Percentiles rank a stretch among this genome's conserved stretches.
Evolutionary conservation across 768 basidiomycete genomes (phyloP).

Genomic region (Amanita fuliginea): DNA sequence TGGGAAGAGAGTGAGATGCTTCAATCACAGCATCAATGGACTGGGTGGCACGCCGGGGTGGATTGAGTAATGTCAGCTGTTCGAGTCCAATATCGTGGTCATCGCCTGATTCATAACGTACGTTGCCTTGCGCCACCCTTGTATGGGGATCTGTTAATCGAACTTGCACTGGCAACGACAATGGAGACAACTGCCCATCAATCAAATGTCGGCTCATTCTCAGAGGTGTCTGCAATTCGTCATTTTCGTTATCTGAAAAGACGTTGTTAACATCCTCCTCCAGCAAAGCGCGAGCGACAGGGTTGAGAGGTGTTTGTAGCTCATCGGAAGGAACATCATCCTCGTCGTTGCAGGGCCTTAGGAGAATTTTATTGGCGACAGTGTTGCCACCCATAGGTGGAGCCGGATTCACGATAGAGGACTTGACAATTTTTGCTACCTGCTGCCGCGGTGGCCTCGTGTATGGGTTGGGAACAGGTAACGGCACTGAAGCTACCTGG

Average conservation of each 20-base stretch:
- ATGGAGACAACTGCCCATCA: constrained; percentile 7
- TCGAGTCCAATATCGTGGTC: background rate
- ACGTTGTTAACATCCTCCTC: constrained; percentile 8
- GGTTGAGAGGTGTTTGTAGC: constrained; percentile 9
- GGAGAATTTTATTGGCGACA: background rate
- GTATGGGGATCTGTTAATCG: background rate
- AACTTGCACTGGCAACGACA: constrained; percentile 5
- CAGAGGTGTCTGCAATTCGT: constrained; percentile 7
- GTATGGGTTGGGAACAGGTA: constrained; percentile 5
- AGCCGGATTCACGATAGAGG: background rate
- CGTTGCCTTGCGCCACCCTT: background rate
- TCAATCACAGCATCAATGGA: background rate
- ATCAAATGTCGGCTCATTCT: background rate
- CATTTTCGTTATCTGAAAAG: constrained; percentile 6
- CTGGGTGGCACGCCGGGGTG: background rate
- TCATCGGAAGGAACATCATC: constrained; percentile 3
- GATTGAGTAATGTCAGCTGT: background rate
- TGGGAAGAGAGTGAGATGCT: background rate
- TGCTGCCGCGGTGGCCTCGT: background rate
- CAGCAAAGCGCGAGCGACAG: constrained; percentile 3
- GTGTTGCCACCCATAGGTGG: background rate
- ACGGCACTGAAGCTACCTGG: background rate
- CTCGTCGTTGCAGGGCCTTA: background rate
- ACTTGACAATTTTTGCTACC: background rate
- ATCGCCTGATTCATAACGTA: background rate